phyloP scores from a whole-genome alignment of 2,329 filamentous ascomycete species.

The Chalaropsis ovoidea region DNA sequence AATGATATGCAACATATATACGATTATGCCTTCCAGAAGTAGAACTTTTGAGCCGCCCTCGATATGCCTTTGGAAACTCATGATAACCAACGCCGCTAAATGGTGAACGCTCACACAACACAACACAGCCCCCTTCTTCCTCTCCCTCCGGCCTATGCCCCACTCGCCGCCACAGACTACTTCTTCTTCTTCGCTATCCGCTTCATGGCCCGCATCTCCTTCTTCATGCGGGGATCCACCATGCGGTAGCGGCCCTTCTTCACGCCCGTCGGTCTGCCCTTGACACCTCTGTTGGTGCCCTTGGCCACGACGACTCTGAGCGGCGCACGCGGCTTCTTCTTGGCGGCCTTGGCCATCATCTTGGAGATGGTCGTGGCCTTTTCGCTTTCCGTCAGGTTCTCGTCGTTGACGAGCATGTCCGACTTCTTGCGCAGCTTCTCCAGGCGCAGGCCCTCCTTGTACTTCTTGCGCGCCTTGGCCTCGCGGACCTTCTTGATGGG shows the following conservation, averaged over 20 bases:
- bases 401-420: conserved; percentile 78
- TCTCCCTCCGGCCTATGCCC: background rate
- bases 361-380: conserved; percentile 78
- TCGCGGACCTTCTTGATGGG: conserved; percentile 99
- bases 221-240: conserved; percentile 91
- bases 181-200: conserved; percentile 62
- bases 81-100: conserved; percentile 24
- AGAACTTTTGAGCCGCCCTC: conserved; percentile 21
- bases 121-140: background rate
- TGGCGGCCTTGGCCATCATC: conserved; percentile 69
- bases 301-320: conserved; percentile 83
- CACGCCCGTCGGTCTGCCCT: conserved; percentile 77
- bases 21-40: conserved; percentile 21
- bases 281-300: conserved; percentile 73
- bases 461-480: conserved; percentile 92
- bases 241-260: conserved; percentile 90
- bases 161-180: conserved; percentile 28
- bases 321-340: conserved; percentile 74
- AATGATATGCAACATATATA: conserved; percentile 18
- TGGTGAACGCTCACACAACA: conserved; percentile 19
- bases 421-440: conserved; percentile 97
- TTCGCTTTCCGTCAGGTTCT: conserved; percentile 89
- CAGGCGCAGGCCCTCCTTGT: conserved; percentile 78
- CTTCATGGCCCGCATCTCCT: conserved; percentile 85
- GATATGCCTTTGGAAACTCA: conserved; percentile 13